Base-by-base conservation (phyloP, 176 grass and related monocot species). In the Dendrocalamus sinicus region DNA sequence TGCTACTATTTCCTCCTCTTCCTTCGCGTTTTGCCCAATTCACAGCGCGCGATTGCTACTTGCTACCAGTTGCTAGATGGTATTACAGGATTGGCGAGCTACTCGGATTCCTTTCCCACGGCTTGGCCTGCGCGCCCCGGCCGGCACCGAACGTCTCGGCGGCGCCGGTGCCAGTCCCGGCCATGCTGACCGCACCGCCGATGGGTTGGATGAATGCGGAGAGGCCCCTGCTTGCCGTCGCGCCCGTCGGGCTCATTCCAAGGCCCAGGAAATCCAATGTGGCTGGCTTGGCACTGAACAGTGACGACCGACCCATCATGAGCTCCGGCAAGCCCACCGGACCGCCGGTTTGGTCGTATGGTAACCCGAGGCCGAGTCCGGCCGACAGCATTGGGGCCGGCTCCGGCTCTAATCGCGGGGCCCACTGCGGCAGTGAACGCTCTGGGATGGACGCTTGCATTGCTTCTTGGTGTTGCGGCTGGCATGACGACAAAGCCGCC, bases 231-330 rank as follows among this genome's bases (percentile, higher is more conserved):
- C 79, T 89, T 3, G 80, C 74, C 0, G 88, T 44, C 9, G 86
- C 89, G 1, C 85, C 91, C 6, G 88, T 80, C 3, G 81, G 90
- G 64, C 92, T 92, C 92, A 99, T 94, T 8, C 92, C 94, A 2
- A 99, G 88, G 0, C 94, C 96, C 50, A 96, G 79, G 74, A 99
- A 96, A 44, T 99, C 96, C 53, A 99, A 76, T 0, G 96, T 99
- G 0, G 96, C 94, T 5, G 96, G 96, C 75, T 99, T 99, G 10
- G 82, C 78, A 4, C 75, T 83, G 74, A 94, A 95, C 71, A 99
- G 72, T 0, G 90, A 68, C 1, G 96, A 86, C n/a, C 81, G 88
- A 1, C 92, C 90, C 96, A 94, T 98, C 84, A 98, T 96, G 15
- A 99, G 15, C 54, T 94, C 90, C 57, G 92, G 91, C 53, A 94